Evolutionary conservation across 805 yeast species (phyloP).

Genomic region (Zygosaccharomyces bisporus): DNA sequence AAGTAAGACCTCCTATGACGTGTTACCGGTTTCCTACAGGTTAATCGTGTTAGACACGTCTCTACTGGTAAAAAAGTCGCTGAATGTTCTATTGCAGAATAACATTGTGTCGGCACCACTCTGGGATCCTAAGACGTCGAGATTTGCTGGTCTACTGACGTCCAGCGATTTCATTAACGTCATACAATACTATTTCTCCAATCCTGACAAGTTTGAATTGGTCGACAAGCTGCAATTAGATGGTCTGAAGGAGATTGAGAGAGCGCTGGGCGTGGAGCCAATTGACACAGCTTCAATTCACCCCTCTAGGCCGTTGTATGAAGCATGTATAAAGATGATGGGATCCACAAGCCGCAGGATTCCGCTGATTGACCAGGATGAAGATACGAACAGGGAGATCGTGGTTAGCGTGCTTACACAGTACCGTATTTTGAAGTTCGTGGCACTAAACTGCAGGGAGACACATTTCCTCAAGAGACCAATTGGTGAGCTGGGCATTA

Average conservation of each 20-base stretch:
- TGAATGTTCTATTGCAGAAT: slow-evolving; percentile 85
- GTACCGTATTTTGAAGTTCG: slow-evolving; percentile 91
- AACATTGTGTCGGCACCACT: slow-evolving; percentile 94
- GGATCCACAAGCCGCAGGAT: slow-evolving; percentile 86
- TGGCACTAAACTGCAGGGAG: slow-evolving; percentile 93
- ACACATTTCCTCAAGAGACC: slow-evolving; percentile 79
- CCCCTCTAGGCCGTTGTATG: slow-evolving; percentile 84
- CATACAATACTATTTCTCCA: slow-evolving; percentile 86
- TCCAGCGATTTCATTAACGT: slow-evolving; percentile 92
- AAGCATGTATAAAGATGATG: slow-evolving; percentile 90
- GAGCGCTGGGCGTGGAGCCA: slow-evolving; percentile 79
- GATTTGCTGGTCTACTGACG: slow-evolving; percentile 92
- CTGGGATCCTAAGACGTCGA: slow-evolving; percentile 86
- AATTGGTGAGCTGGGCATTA: slow-evolving; percentile 62
- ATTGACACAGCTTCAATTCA: slow-evolving; percentile 84
- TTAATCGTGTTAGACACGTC: slow-evolving; percentile 92
- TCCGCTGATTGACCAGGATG: slow-evolving; percentile 92
- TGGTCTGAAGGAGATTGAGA: slow-evolving; percentile 82
- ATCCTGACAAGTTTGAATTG: slow-evolving; percentile 81
- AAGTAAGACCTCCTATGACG: slow-evolving; percentile 93
- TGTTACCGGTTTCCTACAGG: slow-evolving; percentile 90
- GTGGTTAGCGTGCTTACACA: slow-evolving; percentile 95
- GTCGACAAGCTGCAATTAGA: slow-evolving; percentile 82
- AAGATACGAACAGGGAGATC: slow-evolving; percentile 85
- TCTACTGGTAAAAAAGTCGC: slow-evolving; percentile 80